A percentile compares a stretch with the other conserved stretches of the same genome.
phyloP scores from a whole-genome alignment of 2,329 filamentous ascomycete genomes.

The Biscogniauxia sp. region DNA sequence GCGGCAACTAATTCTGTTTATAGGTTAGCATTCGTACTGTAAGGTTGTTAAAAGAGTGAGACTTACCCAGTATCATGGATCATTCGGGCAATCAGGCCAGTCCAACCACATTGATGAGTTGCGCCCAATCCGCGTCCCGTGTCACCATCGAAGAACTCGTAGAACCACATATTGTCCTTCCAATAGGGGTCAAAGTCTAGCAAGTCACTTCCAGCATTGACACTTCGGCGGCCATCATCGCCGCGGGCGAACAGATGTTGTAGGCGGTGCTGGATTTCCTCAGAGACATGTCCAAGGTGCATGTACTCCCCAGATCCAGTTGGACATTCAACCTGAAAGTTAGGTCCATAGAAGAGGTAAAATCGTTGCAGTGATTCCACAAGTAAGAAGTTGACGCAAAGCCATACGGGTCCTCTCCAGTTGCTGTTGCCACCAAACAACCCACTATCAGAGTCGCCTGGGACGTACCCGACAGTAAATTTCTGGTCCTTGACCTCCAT shows the following conservation, averaged over 20 bases:
- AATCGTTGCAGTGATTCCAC: conserved; percentile 94
- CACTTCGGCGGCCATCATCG: conserved; percentile 81
- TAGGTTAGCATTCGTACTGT: conserved; percentile 39
- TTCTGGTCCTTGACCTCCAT: conserved; percentile 94
- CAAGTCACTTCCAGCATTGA: conserved; percentile 80
- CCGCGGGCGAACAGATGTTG: conserved; percentile 86
- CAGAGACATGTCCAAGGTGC: conserved; percentile 91
- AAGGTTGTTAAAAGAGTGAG: neutral
- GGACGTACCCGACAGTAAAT: conserved; percentile 85
- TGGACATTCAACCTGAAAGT: conserved; percentile 87
- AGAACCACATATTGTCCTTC: conserved; percentile 93
- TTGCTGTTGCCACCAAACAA: conserved; percentile 97
- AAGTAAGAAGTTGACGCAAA: conserved; percentile 92
- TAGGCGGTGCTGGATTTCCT: conserved; percentile 91
- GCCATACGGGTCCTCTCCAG: conserved; percentile 94
- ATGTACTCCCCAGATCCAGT: conserved; percentile 91
- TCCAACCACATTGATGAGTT: conserved; percentile 96
- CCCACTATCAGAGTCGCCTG: conserved; percentile 94
- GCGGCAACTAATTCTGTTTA: conserved; percentile 73
- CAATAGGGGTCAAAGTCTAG: conserved; percentile 91
- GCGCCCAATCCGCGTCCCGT: conserved; percentile 84
- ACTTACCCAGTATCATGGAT: conserved; percentile 95
- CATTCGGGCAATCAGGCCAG: conserved; percentile 90
- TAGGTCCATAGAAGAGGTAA: conserved; percentile 91
- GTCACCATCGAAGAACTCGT: conserved; percentile 96